These are phyloP conservation scores for Heterobasidion annosum DNA, from an alignment of 1,284 basidiomycete genomes.

Conservation along the genomic window DNA sequence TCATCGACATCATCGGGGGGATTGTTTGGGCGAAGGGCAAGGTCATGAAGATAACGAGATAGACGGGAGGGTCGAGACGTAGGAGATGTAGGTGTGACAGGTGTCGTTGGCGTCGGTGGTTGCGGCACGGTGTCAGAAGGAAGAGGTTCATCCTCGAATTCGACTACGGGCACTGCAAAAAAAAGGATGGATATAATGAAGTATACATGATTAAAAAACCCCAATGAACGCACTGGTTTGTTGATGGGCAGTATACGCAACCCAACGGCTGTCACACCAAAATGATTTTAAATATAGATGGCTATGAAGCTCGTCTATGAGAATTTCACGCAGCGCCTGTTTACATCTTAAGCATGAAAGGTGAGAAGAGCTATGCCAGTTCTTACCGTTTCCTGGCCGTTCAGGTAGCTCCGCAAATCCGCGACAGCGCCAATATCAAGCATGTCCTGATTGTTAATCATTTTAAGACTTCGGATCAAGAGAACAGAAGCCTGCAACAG, in stretches of 20 bases:
- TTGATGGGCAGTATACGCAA: constrained; percentile 77
- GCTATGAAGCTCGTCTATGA: constrained; percentile 93
- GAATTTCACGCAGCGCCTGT: constrained; percentile 83
- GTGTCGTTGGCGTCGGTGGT: constrained; percentile 26
- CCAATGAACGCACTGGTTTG: constrained; percentile 47
- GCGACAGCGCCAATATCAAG: constrained; percentile 89
- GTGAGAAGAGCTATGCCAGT: constrained; percentile 6
- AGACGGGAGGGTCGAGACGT: constrained; percentile 53
- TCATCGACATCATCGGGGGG: constrained; percentile 69
- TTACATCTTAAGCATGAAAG: background rate
- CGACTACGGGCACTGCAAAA: constrained; percentile 42
- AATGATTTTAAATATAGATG: constrained; percentile 98
- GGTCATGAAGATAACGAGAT: constrained; percentile 60
- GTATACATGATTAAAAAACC: constrained; percentile 1
- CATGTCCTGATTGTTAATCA: constrained; percentile 89
- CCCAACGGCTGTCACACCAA: constrained; percentile 93
- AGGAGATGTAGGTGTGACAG: constrained; percentile 13
- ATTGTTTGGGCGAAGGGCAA: constrained; percentile 74
- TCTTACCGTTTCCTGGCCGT: constrained; percentile 79
- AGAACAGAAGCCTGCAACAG: constrained; percentile 86
- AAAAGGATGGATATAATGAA: constrained; percentile 5
- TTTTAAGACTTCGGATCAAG: constrained; percentile 83
- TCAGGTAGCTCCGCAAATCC: constrained; percentile 83
- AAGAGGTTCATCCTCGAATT: constrained; percentile 44
- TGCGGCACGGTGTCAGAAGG: constrained; percentile 18